Conservation (phyloP, 805 yeast genomes). For the Wickerhamiella kurtzmanii region DNA sequence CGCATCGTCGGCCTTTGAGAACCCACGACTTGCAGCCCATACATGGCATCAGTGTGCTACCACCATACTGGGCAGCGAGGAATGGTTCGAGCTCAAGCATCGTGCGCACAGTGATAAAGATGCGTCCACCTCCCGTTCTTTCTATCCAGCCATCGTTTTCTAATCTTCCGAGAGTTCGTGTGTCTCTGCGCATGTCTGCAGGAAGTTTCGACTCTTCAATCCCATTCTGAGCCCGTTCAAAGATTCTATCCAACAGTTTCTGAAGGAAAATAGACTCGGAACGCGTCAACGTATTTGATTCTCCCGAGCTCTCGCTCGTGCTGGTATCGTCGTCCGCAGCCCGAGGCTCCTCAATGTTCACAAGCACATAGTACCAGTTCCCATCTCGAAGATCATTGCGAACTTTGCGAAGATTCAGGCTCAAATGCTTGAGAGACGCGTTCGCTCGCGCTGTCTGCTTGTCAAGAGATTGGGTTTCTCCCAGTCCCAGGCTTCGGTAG, state of each 20-base stretch:
- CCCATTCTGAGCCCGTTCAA: slow-evolving; percentile 8
- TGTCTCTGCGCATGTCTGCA: neutral
- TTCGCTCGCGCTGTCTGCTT: slow-evolving; percentile 2
- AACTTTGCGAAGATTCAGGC: slow-evolving; percentile 6
- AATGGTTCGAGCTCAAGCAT: slow-evolving; percentile 10
- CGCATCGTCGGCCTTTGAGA: slow-evolving; percentile 12
- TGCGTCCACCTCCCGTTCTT: neutral
- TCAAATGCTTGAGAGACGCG: slow-evolving; percentile 6
- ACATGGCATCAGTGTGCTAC: slow-evolving; percentile 8
- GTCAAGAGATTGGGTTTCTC: neutral
- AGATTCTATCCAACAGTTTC: slow-evolving; percentile 9
- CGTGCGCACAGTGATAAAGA: slow-evolving; percentile 7
- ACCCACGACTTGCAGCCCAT: slow-evolving; percentile 14
- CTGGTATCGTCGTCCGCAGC: slow-evolving; percentile 1
- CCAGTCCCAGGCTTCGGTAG: neutral
- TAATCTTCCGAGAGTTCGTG: neutral
- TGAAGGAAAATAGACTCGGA: slow-evolving; percentile 8
- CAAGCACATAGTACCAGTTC: slow-evolving; percentile 4
- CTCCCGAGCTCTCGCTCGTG: neutral
- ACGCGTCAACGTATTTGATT: slow-evolving; percentile 3
- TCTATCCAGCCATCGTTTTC: neutral
- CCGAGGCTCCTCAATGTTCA: slow-evolving; percentile 3
- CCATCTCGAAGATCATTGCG: slow-evolving; percentile 11
- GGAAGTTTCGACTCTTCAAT: slow-evolving; percentile 3
- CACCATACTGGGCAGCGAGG: slow-evolving; percentile 8